Percentiles rank a stretch among this genome's conserved stretches.
Conservation (phyloP, 2,329 filamentous ascomycete species). For the Aspergillus pseudoglaucus region DNA sequence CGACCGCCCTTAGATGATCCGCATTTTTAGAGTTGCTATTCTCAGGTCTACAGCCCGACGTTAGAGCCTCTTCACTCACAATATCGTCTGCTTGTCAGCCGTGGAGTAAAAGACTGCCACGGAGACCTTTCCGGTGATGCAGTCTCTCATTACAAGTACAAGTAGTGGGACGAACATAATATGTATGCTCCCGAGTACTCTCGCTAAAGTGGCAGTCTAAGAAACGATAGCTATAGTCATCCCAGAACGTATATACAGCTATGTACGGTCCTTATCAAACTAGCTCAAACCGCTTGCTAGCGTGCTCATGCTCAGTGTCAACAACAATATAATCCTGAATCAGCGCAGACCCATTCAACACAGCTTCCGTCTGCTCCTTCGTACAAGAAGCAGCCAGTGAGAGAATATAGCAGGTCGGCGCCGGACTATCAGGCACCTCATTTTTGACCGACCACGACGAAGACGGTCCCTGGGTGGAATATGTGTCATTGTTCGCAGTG, state of each 20-base stretch:
- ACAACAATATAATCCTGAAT: slow-evolving; percentile 44
- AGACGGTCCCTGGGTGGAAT: slow-evolving; percentile 34
- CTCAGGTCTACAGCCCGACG: no score
- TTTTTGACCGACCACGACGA: slow-evolving; percentile 43
- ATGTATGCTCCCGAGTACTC: neutral
- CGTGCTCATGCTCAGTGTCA: slow-evolving; percentile 2
- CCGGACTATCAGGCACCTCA: slow-evolving; percentile 33
- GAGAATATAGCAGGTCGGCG: slow-evolving; percentile 42
- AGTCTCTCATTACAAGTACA: no score
- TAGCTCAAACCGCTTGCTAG: neutral
- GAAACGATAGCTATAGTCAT: no score
- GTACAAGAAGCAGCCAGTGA: slow-evolving; percentile 36
- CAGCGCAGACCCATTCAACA: slow-evolving; percentile 40
- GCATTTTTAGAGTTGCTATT: no score
- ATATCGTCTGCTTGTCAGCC: no score
- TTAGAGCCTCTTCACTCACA: no score
- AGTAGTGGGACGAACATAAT: no score
- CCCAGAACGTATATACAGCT: neutral
- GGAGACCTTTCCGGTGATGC: no score
- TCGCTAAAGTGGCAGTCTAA: slow-evolving; percentile 1
- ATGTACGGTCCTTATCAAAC: neutral
- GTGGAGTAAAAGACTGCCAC: no score
- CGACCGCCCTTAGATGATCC: no score
- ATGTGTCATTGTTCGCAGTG: slow-evolving; percentile 28
- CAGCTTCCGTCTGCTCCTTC: slow-evolving; percentile 35